Conservation (phyloP, 2,329 filamentous ascomycete genomes). For the Cryphonectria naterciae region DNA sequence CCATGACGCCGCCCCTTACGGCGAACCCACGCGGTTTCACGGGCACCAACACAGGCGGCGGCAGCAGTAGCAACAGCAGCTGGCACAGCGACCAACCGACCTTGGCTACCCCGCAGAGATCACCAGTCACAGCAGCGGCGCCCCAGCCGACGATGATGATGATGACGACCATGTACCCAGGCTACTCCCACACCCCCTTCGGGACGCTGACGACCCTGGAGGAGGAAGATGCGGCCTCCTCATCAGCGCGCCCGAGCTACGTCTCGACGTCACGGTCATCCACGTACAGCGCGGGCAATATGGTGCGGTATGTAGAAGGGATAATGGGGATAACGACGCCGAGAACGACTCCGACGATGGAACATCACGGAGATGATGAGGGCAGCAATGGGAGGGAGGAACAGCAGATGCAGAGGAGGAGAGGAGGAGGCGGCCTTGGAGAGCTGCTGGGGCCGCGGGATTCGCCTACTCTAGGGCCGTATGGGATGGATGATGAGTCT, state of each 20-base stretch:
- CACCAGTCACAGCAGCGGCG: background rate
- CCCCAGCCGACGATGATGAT: background rate
- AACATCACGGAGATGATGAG: background rate
- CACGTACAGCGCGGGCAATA: background rate
- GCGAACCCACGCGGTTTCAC: background rate
- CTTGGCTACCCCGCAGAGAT: background rate
- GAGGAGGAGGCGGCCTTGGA: background rate
- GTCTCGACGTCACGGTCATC: background rate
- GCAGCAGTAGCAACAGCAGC: slow-evolving; percentile 5
- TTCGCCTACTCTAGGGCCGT: background rate
- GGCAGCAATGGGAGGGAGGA: background rate
- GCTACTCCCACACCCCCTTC: background rate
- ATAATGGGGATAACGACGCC: background rate
- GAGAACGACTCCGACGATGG: background rate
- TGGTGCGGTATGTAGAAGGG: background rate
- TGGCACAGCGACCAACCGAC: background rate
- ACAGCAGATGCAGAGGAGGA: background rate
- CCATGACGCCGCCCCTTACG: background rate
- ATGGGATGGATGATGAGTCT: background rate
- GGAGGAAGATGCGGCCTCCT: background rate
- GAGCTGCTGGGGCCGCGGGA: background rate
- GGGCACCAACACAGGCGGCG: background rate
- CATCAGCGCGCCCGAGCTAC: background rate
- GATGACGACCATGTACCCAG: background rate
- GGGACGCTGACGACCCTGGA: background rate